A percentile compares a stretch with the other conserved stretches of the same genome.
These are phyloP conservation scores for Cladosporium sp. DNA, from an alignment of 2,329 filamentous ascomycete genomes.

Conservation along the genomic window DNA sequence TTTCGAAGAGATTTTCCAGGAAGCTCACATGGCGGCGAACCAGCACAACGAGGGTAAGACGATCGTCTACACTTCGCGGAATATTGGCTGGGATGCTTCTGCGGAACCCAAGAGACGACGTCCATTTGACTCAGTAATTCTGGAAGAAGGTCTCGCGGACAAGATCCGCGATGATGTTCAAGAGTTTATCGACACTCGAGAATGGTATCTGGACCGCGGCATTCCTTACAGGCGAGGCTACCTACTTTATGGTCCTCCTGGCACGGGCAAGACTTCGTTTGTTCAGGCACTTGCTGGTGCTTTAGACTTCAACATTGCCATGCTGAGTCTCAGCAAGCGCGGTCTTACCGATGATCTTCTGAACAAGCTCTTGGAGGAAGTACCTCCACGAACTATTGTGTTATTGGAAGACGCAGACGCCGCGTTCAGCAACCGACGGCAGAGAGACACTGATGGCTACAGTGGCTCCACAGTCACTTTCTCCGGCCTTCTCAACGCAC, in stretches of 20 bases:
- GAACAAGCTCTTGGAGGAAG: slow-evolving; percentile 78
- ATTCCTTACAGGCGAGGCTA: slow-evolving; percentile 91
- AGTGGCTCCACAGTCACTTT: slow-evolving; percentile 87
- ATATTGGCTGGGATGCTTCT: slow-evolving; percentile 79
- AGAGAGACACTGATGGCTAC: slow-evolving; percentile 77
- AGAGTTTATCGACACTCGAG: slow-evolving; percentile 72
- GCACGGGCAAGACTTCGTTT: slow-evolving; percentile 92
- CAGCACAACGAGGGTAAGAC: slow-evolving; percentile 88
- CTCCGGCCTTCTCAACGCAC: slow-evolving; percentile 69
- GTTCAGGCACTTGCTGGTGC: slow-evolving; percentile 94
- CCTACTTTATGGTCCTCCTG: slow-evolving; percentile 81
- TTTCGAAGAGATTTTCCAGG: slow-evolving; percentile 83
- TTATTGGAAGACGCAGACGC: slow-evolving; percentile 89
- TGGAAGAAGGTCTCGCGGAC: slow-evolving; percentile 81
- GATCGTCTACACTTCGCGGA: slow-evolving; percentile 79
- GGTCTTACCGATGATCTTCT: slow-evolving; percentile 87
- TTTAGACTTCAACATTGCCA: slow-evolving; percentile 86
- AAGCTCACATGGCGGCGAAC: slow-evolving; percentile 77
- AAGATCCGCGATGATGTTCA: slow-evolving; percentile 73
- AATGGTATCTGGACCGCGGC: slow-evolving; percentile 92
- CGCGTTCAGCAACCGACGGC: slow-evolving; percentile 77
- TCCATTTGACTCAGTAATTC: slow-evolving; percentile 80
- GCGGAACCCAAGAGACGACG: slow-evolving; percentile 82
- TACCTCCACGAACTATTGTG: slow-evolving; percentile 77
- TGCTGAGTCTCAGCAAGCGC: slow-evolving; percentile 84